Evolutionary conservation across 495 filamentous ascomycete genomes (phyloP).

Genomic region (Articulospora tetracladia): DNA sequence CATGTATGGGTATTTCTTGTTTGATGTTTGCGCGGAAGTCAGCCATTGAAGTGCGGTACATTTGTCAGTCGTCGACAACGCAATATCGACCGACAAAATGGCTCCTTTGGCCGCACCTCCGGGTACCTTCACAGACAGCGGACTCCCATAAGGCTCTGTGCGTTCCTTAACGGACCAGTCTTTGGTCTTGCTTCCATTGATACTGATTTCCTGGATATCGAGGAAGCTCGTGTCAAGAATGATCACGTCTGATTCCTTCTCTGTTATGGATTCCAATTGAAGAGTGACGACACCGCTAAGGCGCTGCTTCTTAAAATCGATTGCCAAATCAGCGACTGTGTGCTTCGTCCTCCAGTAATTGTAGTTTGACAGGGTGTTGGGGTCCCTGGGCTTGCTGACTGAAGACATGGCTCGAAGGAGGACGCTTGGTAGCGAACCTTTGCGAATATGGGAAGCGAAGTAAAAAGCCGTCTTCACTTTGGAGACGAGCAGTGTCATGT

Average conservation of each 20-base stretch:
- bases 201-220: conserved; percentile 60
- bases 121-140: conserved; percentile 68
- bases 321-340: conserved; percentile 69
- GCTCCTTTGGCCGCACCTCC: conserved; percentile 58
- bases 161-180: conserved; percentile 68
- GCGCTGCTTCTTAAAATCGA: conserved; percentile 74
- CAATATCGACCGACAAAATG: conserved; percentile 57
- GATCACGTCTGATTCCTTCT: conserved; percentile 67
- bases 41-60: conserved; percentile 95
- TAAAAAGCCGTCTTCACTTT: not conserved
- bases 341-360: conserved; percentile 77
- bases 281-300: conserved; percentile 73
- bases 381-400: conserved; percentile 55
- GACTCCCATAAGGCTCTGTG: conserved; percentile 72
- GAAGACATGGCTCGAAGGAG: conserved; percentile 39
- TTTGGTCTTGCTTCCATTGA: conserved; percentile 46
- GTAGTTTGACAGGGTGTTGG: conserved; percentile 91
- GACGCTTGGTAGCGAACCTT: not conserved
- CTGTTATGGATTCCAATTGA: conserved; percentile 65
- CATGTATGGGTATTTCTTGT: conserved; percentile 93
- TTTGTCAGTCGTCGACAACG: conserved; percentile 67
- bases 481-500: conserved; percentile 11
- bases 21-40: conserved; percentile 83
- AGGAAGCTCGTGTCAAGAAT: conserved; percentile 85
- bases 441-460: not conserved